phyloP scores from a whole-genome alignment of 2,329 filamentous ascomycete species.

The Ascosphaera pollenicola region DNA sequence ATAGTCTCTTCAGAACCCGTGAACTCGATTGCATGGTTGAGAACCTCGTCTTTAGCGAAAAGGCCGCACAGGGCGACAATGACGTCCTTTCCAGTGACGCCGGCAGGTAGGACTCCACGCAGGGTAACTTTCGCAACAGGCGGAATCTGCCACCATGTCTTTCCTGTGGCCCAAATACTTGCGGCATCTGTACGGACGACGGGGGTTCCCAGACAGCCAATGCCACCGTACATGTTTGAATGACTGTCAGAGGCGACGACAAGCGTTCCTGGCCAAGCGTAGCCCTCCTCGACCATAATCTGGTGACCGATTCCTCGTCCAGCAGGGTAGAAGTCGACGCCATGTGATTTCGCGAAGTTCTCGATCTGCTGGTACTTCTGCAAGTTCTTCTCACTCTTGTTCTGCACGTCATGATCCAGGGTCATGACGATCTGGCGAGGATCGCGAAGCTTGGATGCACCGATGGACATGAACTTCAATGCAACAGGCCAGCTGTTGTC shows the following conservation, averaged over 20 bases:
- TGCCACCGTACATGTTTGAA: slow-evolving; percentile 62
- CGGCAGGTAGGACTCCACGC: slow-evolving; percentile 49
- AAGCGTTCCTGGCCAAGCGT: slow-evolving; percentile 66
- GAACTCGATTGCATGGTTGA: slow-evolving; percentile 85
- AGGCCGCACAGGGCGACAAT: slow-evolving; percentile 74
- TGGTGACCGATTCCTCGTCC: slow-evolving; percentile 76
- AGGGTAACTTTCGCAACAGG: slow-evolving; percentile 64
- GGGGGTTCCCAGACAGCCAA: slow-evolving; percentile 55
- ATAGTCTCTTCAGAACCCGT: slow-evolving; percentile 60
- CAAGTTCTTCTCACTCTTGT: slow-evolving; percentile 54
- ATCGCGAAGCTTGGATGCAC: slow-evolving; percentile 51
- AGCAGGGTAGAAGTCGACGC: slow-evolving; percentile 54
- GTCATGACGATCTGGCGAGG: slow-evolving; percentile 59
- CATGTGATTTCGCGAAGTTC: slow-evolving; percentile 57
- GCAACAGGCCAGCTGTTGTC: slow-evolving; percentile 63
- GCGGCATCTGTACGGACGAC: slow-evolving; percentile 77
- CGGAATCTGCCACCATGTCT: slow-evolving; percentile 78
- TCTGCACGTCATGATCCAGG: slow-evolving; percentile 75
- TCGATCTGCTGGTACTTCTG: slow-evolving; percentile 69
- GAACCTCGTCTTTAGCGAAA: slow-evolving; percentile 68
- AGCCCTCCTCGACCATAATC: slow-evolving; percentile 57
- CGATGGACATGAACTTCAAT: slow-evolving; percentile 63
- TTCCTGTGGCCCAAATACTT: slow-evolving; percentile 60
- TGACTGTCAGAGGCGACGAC: slow-evolving; percentile 52
- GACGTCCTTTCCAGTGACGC: slow-evolving; percentile 83